A percentile compares a stretch with the other conserved stretches of the same genome.
phyloP scores from a whole-genome alignment of 768 basidiomycete species.

The Leccinum rimulosum region DNA sequence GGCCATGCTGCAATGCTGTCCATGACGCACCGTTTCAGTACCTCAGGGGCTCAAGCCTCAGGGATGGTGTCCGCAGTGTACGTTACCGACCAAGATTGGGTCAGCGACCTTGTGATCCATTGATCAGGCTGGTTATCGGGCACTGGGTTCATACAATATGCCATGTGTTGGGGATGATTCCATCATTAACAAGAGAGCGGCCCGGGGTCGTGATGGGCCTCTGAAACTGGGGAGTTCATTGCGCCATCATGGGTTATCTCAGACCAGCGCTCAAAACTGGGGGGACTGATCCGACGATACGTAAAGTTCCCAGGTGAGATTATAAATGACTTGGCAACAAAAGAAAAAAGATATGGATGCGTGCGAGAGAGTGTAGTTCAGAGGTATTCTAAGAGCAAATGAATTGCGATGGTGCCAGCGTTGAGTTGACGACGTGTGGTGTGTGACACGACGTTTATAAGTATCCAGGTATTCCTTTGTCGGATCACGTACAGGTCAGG shows the following conservation, averaged over 20 bases:
- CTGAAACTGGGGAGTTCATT: background rate
- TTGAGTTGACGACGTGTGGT: background rate
- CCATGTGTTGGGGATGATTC: background rate
- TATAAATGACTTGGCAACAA: background rate
- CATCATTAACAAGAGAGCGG: background rate
- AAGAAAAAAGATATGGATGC: background rate
- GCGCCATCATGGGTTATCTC: background rate
- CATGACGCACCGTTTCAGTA: background rate
- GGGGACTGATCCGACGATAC: background rate
- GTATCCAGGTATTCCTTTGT: background rate
- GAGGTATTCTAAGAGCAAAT: background rate
- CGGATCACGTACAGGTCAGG: conserved; percentile 3
- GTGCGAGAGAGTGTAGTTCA: background rate
- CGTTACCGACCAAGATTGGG: background rate
- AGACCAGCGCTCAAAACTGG: background rate
- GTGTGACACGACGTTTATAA: background rate
- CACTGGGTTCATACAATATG: background rate
- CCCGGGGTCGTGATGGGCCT: background rate
- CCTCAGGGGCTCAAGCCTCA: background rate
- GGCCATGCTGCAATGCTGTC: background rate
- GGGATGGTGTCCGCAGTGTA: background rate
- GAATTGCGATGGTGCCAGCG: background rate
- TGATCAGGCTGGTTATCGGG: background rate
- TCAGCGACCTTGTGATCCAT: background rate
- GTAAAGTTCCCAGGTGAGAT: background rate